These are phyloP conservation scores for Alternaria burnsii DNA, from an alignment of 2,329 filamentous ascomycete genomes.

Conservation along the genomic window DNA sequence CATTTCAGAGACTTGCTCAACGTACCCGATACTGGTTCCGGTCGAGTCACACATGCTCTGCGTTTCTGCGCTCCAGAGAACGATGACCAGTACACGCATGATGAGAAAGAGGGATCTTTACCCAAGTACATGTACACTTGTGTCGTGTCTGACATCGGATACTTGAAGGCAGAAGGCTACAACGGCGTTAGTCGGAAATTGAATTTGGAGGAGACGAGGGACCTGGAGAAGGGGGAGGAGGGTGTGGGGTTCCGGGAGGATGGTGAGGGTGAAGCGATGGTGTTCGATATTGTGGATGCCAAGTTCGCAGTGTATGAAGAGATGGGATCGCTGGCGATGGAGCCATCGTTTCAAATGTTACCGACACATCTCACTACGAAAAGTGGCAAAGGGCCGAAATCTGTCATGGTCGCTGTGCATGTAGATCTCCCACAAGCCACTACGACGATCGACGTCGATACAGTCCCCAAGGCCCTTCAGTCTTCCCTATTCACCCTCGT, in stretches of 20 bases:
- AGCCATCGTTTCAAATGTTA: not conserved
- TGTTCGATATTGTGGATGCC: conserved; percentile 7
- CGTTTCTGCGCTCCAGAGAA: not conserved
- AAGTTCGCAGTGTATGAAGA: conserved; percentile 8
- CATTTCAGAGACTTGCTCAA: conserved; percentile 31
- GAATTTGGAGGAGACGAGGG: conserved; percentile 4
- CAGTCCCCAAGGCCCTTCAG: not conserved
- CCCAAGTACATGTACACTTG: conserved; percentile 6
- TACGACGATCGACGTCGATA: not conserved
- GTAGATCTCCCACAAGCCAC: not conserved
- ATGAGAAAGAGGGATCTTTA: not conserved
- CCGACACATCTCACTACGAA: not conserved
- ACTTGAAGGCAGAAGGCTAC: conserved; percentile 2
- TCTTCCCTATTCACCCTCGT: not conserved
- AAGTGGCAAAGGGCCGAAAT: not conserved
- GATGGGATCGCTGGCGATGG: not conserved
- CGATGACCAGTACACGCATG: not conserved
- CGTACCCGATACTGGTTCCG: not conserved
- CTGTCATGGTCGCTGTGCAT: not conserved
- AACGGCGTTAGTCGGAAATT: conserved; percentile 1
- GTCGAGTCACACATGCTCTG: not conserved
- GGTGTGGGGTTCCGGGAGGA: not conserved
- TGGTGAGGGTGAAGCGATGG: not conserved
- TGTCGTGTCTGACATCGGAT: not conserved
- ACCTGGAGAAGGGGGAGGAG: not conserved